Evolutionary conservation across 106 monocot species (phyloP), one percentile per base, ranked within the genome.

Genomic region (Platanthera zijinensis): DNA sequence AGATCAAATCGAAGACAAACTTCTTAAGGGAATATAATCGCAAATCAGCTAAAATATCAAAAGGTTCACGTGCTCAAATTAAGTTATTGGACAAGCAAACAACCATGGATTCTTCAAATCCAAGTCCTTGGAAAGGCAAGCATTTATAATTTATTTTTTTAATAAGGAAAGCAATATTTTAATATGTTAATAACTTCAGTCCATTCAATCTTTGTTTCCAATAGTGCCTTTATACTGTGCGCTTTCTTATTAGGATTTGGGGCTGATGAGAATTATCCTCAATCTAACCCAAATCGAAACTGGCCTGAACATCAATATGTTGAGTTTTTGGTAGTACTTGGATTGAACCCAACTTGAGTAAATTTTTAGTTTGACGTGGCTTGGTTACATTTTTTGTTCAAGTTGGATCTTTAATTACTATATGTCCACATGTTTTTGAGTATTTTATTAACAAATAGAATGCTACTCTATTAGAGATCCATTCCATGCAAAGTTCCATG

Each of bases 21-120:
- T 70, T 15, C 17, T 13, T 70, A 17, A 70, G 70, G 15, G 17
- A 47, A 70, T 48, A 7, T 48, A 70, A 70, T 48, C 45, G 32
- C 45, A 70, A 70, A 70, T 70, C 70, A 70, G 6, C 70, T 28
- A 70, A 70, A 70, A 70, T 70, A 70, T 70, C 70, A 46, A 70
- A 70, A 70, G 17, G 45, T 17, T 70, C 48, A 47, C 70, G 48
- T 5, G 48, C 48, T 70, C 70, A 70, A 70, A 70, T 15, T 70
- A 70, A 70, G 48, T 70, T 47, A 46, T 15, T 17, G 8, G 48
- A 70, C 46, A 12, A 10, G 5, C 45, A 70, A 70, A 48, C 47
- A 17, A 8, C 48, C 7, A 10, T 32, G 32, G 32, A 70, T 15
- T 70, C 70, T 70, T 70, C 66, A 32, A 48, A n/a, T 70, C 48